Evolutionary conservation across 495 filamentous ascomycete species (phyloP), one percentile per base, ranked within the genome.

Genomic region (Penicillium angulare): DNA sequence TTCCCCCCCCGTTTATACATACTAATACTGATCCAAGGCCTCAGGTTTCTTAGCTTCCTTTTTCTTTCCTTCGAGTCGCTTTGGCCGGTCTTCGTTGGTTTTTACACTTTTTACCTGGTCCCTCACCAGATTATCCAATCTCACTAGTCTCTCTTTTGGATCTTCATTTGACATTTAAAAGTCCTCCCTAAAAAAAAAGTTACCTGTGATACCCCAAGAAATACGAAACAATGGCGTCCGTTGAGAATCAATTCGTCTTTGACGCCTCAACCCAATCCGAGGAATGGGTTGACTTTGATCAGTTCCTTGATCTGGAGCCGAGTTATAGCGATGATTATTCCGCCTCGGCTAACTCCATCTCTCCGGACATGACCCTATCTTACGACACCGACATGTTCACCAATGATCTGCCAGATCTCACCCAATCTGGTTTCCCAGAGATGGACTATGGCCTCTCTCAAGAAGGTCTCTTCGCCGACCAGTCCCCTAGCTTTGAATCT

Each of bases 281-380:
- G 31, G 71, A 74, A 31, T 72, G 62, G 64, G 45, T 69, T 27
- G 67, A 71, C 50, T 71, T 73, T 40, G 67, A 74, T 47, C 63
- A 68, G 47, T 64, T 66, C 42, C 65, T 75, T 41, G 65, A 76
- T 22, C 56, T 73, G n/a, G 59, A 60, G 13, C 43, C 65, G 8
- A 60, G 39, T 26, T 64, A 65, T 47, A 42, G 64, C 52, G 68
- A 67, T 26, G 65, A 65, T 33, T 57, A 64, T 48, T 57, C 63
- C 32, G 64, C 67, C 22, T 66, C 67, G 8, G 54, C 64, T 38
- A 59, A 65, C 33, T 69, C 69, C 5, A 56, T 72, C 35, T 71
- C 68, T 12, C 66, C 69, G 10, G 66, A 75, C 26, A 49, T 66
- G 41, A 56, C 63, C 21, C 52, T 71, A 41, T 45, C 59, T 7